phyloP scores from a whole-genome alignment of 176 grass and related monocot genomes.

The Zea mays region Zm-B73-REFERENCE-NAM-5.0 NC_050101.1:173020501-173021000 shows the following conservation, averaged over 20 bases:
- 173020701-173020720: too few relatives aligned
- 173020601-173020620: too few relatives aligned
- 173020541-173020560: too few relatives aligned
- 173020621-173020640: too few relatives aligned
- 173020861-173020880: constrained; percentile 16
- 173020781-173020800: background rate
- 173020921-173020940: background rate
- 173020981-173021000: background rate
- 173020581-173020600: too few relatives aligned
- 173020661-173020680: too few relatives aligned
- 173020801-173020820: background rate
- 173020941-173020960: background rate
- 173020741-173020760: constrained; percentile 2
- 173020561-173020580: too few relatives aligned
- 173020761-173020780: background rate
- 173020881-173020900: constrained; percentile 16
- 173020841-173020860: constrained; percentile 8
- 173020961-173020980: background rate
- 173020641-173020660: too few relatives aligned
- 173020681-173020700: too few relatives aligned
- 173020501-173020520: too few relatives aligned
- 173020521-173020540: too few relatives aligned
- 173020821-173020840: background rate
- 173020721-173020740: too few relatives aligned
- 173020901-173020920: background rate